Evolutionary conservation across 495 filamentous ascomycete genomes (phyloP).

Genomic region (Xylaria intraflava): DNA sequence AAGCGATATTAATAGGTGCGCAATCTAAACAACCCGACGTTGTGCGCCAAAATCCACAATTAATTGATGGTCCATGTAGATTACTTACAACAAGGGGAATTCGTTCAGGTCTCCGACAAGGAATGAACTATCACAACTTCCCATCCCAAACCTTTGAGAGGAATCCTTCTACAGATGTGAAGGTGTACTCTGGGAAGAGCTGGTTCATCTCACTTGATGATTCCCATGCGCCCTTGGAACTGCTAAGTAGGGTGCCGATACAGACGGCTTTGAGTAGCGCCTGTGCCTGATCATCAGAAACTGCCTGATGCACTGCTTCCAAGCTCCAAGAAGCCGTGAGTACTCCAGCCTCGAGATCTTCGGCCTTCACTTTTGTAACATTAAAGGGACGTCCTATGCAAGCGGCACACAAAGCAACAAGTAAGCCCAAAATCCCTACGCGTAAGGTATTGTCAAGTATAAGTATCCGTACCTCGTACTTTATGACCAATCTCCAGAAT

Average conservation of each 20-base stretch:
- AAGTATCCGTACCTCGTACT: conserved; percentile 38
- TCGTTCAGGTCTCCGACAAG: neutral
- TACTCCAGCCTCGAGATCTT: conserved; percentile 40
- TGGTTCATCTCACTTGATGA: conserved; percentile 49
- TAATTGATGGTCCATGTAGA: neutral
- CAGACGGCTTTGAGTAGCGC: conserved; percentile 26
- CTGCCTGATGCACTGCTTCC: conserved; percentile 33
- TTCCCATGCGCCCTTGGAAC: conserved; percentile 30
- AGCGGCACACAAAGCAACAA: conserved; percentile 8
- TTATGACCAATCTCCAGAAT: conserved; percentile 42
- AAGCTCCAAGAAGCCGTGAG: conserved; percentile 42
- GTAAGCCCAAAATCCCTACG: neutral
- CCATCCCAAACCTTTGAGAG: conserved; percentile 40
- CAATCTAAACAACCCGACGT: no score
- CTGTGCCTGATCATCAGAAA: conserved; percentile 36
- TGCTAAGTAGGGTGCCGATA: conserved; percentile 37
- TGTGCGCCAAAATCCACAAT: no score
- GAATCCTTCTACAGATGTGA: conserved; percentile 43
- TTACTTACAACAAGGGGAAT: neutral
- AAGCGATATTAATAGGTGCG: no score
- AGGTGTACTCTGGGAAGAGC: conserved; percentile 47
- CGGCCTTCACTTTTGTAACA: conserved; percentile 37
- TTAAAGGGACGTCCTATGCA: conserved; percentile 32
- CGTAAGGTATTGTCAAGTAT: neutral
- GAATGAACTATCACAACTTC: conserved; percentile 14